Evolutionary conservation across 768 basidiomycete genomes (phyloP).

Genomic region (Lactifluus subvellereus): DNA sequence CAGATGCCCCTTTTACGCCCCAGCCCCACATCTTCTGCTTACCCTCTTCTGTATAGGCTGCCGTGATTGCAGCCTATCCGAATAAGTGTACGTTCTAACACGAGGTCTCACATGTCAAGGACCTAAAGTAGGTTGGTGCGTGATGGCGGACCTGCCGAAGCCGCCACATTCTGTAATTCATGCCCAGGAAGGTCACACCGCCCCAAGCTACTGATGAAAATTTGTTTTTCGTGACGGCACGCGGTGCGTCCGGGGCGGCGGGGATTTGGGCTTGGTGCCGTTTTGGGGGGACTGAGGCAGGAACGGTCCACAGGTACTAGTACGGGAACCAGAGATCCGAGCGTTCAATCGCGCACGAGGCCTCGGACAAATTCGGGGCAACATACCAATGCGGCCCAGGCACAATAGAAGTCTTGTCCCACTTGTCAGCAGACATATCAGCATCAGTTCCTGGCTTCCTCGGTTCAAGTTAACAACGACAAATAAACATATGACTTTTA

Average conservation of each 20-base stretch:
- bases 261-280: no score
- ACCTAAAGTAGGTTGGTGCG: not conserved
- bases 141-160: not conserved
- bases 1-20: not conserved
- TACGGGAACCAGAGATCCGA: no score
- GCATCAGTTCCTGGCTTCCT: not conserved
- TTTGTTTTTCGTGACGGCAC: no score
- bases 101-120: not conserved
- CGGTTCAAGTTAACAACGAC: not conserved
- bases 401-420: not conserved
- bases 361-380: not conserved
- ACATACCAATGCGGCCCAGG: not conserved
- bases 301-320: no score
- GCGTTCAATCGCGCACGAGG: no score
- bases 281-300: no score
- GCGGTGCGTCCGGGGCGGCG: no score
- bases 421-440: not conserved
- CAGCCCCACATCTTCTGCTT: not conserved
- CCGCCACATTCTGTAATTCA: not conserved
- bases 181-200: not conserved
- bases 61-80: not conserved
- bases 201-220: no score
- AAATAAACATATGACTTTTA: not conserved
- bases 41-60: not conserved
- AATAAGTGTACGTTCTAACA: not conserved